Evolutionary conservation across 2,329 filamentous ascomycete genomes (phyloP), one percentile per base, ranked within the genome.

Genomic region (Sphaerulina populicola): DNA sequence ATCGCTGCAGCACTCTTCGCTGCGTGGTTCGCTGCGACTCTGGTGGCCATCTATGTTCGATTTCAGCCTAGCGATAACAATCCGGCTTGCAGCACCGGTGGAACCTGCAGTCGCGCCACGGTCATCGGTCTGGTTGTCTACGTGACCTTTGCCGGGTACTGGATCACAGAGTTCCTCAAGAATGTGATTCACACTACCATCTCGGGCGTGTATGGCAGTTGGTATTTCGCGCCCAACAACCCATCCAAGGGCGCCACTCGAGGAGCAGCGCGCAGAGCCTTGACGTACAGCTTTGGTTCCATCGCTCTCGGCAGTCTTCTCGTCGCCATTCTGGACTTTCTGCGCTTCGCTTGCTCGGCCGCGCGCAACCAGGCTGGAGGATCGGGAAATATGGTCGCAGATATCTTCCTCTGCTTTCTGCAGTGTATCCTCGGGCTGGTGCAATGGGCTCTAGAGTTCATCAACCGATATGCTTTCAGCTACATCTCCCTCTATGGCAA

Each of bases 401-500:
- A 71, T 37, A 79, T 86, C 47, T 64, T 86, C 27, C 87, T 88
- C 66, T 94, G 88, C 67, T 67, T 88, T 44, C 70, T 94, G 1
- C 79, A 83, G 10, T 95, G 88, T 66, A 65, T 96, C 42, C 82
- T 96, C 51, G 72, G 78, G 2, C 64, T 95, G 2, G 71, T 96
- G 2, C 81, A 95, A 59, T 96, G 91, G 89, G 84, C 84, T 0
- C 81, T 93, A 0, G 77, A 88, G 57, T 93, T 95, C 63, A 50
- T 58, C 71, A 97, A 97, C 71, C 82, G 88, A 60, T 66, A 67
- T 44, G 64, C 65, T 8, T 66, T 64, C 69, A 89, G 83, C 29
- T 88, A 96, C 65, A 94, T 97, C 64, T 89, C 91, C 0, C 75
- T 96, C 0, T 96, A 96, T 65, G 91, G 91, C 14, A 94, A 94